Evolutionary conservation across 768 basidiomycete genomes (phyloP).

Genomic region (Rhizopogon rudus): DNA sequence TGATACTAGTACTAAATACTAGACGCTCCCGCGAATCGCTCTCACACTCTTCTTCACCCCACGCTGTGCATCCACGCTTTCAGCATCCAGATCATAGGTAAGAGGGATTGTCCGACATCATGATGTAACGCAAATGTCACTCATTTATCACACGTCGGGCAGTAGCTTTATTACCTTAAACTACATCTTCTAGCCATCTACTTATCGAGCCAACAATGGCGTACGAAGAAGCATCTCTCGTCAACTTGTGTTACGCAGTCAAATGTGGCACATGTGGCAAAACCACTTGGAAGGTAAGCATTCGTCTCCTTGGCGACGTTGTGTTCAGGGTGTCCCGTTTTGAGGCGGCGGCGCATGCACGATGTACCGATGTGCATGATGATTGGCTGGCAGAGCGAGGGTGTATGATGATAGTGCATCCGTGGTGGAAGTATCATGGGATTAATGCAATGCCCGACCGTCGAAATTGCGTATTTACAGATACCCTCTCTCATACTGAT

Average conservation of each 20-base stretch:
- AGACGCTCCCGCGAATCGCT: neutral
- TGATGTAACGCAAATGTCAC: neutral
- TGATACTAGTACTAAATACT: no score
- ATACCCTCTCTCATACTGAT: neutral
- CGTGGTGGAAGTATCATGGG: conserved; percentile 7
- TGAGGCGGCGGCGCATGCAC: conserved; percentile 16
- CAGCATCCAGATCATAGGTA: neutral
- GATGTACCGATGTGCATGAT: conserved; percentile 9
- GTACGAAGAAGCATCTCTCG: conserved; percentile 26
- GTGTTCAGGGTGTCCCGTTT: conserved; percentile 12
- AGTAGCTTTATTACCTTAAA: conserved; percentile 29
- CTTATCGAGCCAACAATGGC: conserved; percentile 14
- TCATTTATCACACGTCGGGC: neutral
- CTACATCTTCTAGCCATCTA: conserved; percentile 16
- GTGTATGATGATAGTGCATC: conserved; percentile 4
- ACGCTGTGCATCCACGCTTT: neutral
- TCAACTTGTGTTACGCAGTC: conserved; percentile 51
- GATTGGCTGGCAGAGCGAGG: conserved; percentile 9
- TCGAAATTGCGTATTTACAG: conserved; percentile 9
- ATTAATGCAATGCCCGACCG: neutral
- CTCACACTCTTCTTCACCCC: conserved; percentile 2
- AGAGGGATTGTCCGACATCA: neutral
- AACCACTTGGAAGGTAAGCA: conserved; percentile 64
- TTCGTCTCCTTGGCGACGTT: conserved; percentile 22
- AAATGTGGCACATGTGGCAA: conserved; percentile 61